Evolutionary conservation across 2,329 filamentous ascomycete species (phyloP).

Genomic region (Ophiostoma pallidulum): DNA sequence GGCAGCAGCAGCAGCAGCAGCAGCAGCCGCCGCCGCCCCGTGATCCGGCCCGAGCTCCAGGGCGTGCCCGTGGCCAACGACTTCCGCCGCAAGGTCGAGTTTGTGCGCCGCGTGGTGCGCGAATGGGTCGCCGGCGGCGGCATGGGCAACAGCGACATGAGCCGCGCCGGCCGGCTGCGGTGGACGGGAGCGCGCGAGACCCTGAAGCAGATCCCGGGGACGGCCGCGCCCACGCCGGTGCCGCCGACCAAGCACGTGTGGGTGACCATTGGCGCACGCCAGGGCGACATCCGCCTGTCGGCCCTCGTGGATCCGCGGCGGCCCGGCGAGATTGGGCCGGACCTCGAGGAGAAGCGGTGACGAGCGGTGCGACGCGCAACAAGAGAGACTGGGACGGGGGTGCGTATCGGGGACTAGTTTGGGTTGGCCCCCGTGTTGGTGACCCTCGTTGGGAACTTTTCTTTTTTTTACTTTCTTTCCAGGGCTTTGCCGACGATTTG

Average conservation of each 20-base stretch:
- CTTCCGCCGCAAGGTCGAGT: slow-evolving; percentile 64
- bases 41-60: slow-evolving; percentile 51
- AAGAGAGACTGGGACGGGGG: neutral
- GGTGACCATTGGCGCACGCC: slow-evolving; percentile 57
- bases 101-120: slow-evolving; percentile 56
- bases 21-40: slow-evolving; percentile 42
- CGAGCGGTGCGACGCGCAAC: no score
- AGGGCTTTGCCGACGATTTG: no score
- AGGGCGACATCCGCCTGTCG: slow-evolving; percentile 47
- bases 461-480: no score
- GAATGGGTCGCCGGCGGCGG: slow-evolving; percentile 65
- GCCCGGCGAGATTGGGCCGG: slow-evolving; percentile 44
- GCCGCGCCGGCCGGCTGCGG: slow-evolving; percentile 41
- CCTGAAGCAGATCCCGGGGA: slow-evolving; percentile 33
- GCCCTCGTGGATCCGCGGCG: slow-evolving; percentile 46
- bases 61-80: slow-evolving; percentile 62
- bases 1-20: slow-evolving; percentile 35
- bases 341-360: slow-evolving; percentile 39
- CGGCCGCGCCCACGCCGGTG: slow-evolving; percentile 21
- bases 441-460: neutral
- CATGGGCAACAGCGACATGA: slow-evolving; percentile 57
- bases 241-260: slow-evolving; percentile 51
- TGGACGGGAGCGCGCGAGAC: slow-evolving; percentile 52
- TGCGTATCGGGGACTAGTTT: no score
- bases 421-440: slow-evolving; percentile 3